Percentiles rank a stretch among this genome's conserved stretches.
Conservation (phyloP, 2,329 filamentous ascomycete genomes). For the Colletotrichum sp. region DNA sequence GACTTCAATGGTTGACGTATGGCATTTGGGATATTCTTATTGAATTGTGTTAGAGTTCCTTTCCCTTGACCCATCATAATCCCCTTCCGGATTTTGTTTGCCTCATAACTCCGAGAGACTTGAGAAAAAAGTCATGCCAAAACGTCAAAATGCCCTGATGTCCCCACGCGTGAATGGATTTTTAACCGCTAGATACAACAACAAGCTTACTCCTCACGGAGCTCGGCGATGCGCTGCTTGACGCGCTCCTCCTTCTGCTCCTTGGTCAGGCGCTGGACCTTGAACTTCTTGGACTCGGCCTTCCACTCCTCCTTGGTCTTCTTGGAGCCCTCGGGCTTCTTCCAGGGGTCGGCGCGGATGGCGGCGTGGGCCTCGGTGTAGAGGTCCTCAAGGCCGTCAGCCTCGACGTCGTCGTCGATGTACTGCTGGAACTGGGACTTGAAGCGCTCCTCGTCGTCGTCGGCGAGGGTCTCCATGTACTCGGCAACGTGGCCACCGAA, state of each 20-base stretch:
- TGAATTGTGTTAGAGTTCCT: constrained; percentile 17
- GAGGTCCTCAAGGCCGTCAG: constrained; percentile 94
- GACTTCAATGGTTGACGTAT: constrained; percentile 11
- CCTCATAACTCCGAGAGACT: constrained; percentile 21
- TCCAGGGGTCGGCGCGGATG: constrained; percentile 97
- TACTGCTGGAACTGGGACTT: constrained; percentile 98
- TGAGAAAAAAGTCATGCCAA: constrained; percentile 17
- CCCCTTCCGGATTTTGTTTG: constrained; percentile 16
- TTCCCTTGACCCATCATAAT: constrained; percentile 15
- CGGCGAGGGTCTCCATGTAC: constrained; percentile 99
- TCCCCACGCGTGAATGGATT: constrained; percentile 1
- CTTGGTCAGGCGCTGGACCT: constrained; percentile 76
- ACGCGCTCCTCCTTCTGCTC: constrained; percentile 84
- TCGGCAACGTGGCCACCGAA: constrained; percentile 97
- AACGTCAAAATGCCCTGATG: constrained; percentile 18
- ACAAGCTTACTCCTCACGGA: constrained; percentile 59
- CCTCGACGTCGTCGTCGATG: constrained; percentile 95
- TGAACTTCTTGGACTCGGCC: constrained; percentile 92
- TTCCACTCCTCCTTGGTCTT: constrained; percentile 99
- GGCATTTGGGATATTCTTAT: constrained; percentile 23
- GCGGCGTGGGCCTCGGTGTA: constrained; percentile 94
- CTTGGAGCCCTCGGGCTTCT: constrained; percentile 86
- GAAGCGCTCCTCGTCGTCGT: constrained; percentile 99
- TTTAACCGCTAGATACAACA: constrained; percentile 8
- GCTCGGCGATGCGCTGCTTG: constrained; percentile 88